Conservation (phyloP, 768 basidiomycete species). For the Psilocybe azurescens region DNA sequence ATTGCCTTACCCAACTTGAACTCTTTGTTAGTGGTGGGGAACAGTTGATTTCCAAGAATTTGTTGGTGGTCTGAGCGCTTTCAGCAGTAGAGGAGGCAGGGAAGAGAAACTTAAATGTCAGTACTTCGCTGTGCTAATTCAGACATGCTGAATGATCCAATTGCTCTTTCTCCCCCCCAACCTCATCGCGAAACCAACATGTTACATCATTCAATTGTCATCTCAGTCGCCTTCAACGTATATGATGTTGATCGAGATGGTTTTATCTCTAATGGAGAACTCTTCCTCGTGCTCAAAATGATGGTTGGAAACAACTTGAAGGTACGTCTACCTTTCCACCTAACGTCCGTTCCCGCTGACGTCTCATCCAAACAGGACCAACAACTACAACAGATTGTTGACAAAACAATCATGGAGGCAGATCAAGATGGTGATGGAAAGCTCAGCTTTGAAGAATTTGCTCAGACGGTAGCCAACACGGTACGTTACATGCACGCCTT, state of each 20-base stretch:
- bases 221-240: constrained; percentile 96
- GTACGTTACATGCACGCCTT: constrained; percentile 47
- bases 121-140: constrained; percentile 34
- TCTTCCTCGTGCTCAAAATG: constrained; percentile 99
- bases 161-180: background rate
- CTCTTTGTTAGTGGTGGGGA: constrained; percentile 82
- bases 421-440: constrained; percentile 98
- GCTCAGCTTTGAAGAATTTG: constrained; percentile 96
- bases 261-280: constrained; percentile 97
- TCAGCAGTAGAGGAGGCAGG: constrained; percentile 94
- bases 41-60: constrained; percentile 99
- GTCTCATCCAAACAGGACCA: constrained; percentile 68
- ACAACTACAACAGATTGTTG: constrained; percentile 98
- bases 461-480: constrained; percentile 95
- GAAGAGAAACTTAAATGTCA: constrained; percentile 96
- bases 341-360: background rate
- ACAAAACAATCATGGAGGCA: constrained; percentile 99
- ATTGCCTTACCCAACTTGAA: background rate
- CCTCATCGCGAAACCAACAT: background rate
- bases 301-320: constrained; percentile 99
- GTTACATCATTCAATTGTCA: background rate
- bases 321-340: constrained; percentile 47
- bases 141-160: background rate
- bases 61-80: constrained; percentile 96
- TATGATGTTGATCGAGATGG: constrained; percentile 99